Percentiles rank a stretch among this genome's conserved stretches.
phyloP scores from a whole-genome alignment of 371 early-diverging fungal genomes.

The Lichtheimia ramosa region DNA sequence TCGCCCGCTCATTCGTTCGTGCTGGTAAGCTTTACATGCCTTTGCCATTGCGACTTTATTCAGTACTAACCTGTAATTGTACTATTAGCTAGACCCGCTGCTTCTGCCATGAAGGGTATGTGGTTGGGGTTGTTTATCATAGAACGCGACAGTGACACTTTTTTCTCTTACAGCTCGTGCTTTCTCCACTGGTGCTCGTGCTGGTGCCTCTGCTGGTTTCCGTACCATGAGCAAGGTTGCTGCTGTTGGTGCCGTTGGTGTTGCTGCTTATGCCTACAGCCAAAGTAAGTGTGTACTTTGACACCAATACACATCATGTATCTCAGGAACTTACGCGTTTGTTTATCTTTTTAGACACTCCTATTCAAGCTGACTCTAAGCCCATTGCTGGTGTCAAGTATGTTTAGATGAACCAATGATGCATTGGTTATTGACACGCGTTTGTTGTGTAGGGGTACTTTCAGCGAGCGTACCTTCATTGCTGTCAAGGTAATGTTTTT shows the following conservation, averaged over 20 bases:
- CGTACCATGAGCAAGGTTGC: conserved; percentile 35
- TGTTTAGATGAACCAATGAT: neutral
- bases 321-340: no score
- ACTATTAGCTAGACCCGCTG: conserved; percentile 28
- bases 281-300: conserved; percentile 27
- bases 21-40: conserved; percentile 23
- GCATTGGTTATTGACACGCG: neutral
- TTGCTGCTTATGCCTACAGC: conserved; percentile 47
- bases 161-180: conserved; percentile 32
- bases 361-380: conserved; percentile 50
- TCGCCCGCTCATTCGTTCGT: conserved; percentile 45
- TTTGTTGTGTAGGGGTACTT: conserved; percentile 42
- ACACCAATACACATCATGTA: neutral
- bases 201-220: conserved; percentile 37
- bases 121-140: no score
- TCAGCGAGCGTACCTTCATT: conserved; percentile 82
- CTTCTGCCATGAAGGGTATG: conserved; percentile 38
- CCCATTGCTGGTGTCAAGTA: conserved; percentile 68
- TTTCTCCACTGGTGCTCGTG: conserved; percentile 51
- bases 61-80: no score
- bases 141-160: neutral
- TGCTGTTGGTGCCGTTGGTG: conserved; percentile 50
- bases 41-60: neutral
- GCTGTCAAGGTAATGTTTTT: conserved; percentile 58
- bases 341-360: conserved; percentile 7